Evolutionary conservation across 805 yeast species (phyloP).

Genomic region (Lipomyces japonicus): DNA sequence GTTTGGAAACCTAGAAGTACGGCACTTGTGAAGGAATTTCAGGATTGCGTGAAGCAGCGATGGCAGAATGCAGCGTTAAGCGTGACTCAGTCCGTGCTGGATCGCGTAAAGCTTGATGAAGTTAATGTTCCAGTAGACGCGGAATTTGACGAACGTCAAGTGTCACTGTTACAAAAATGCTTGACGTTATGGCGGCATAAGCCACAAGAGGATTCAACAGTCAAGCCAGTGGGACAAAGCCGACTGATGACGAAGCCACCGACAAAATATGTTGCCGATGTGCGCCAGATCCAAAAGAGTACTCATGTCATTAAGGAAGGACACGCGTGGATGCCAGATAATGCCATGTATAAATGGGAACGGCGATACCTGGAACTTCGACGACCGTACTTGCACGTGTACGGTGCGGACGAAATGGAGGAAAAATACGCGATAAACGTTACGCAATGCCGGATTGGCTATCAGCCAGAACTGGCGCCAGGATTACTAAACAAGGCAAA

Average conservation of each 20-base stretch:
- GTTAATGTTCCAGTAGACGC: background rate
- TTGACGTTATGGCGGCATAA: conserved; percentile 9
- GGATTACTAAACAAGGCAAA: conserved; percentile 2
- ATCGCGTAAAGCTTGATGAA: background rate
- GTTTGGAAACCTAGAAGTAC: conserved; percentile 24
- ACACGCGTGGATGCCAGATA: conserved; percentile 17
- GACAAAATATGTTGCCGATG: conserved; percentile 21
- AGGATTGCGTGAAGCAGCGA: background rate
- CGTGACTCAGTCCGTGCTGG: conserved; percentile 8
- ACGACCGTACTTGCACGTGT: conserved; percentile 23
- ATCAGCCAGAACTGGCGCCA: conserved; percentile 18
- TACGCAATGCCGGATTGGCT: conserved; percentile 18
- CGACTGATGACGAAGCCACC: conserved; percentile 1
- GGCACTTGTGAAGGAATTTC: conserved; percentile 15
- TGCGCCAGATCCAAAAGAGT: conserved; percentile 17
- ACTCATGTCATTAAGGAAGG: conserved; percentile 13
- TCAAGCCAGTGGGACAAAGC: background rate
- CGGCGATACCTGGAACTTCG: conserved; percentile 22
- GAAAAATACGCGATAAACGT: conserved; percentile 20
- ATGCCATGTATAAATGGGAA: conserved; percentile 21
- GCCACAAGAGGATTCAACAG: background rate
- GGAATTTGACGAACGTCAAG: background rate
- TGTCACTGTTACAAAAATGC: background rate
- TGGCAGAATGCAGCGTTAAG: conserved; percentile 5
- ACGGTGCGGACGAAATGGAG: conserved; percentile 9